These are phyloP conservation scores for Emergomyces africanus DNA, from an alignment of 2,329 filamentous ascomycete genomes.

Conservation along the genomic window DNA sequence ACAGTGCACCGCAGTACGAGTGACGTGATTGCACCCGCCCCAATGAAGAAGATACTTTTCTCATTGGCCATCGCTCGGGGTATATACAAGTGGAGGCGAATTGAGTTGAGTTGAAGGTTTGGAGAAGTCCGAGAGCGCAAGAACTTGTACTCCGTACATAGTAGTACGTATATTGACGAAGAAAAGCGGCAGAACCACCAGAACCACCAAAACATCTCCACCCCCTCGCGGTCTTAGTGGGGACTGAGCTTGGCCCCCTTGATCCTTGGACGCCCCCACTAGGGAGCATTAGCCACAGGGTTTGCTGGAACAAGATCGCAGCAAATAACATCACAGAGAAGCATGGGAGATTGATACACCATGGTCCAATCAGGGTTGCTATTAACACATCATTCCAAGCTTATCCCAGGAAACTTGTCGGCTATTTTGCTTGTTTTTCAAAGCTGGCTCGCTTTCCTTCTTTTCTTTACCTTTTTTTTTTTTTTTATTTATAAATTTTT, in stretches of 20 bases:
- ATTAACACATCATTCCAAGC: background rate
- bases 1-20: background rate
- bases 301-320: background rate
- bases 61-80: background rate
- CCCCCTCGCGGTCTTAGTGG: background rate
- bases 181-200: background rate
- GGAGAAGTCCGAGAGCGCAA: too few species aligned
- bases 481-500: too few species aligned
- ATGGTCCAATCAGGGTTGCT: background rate
- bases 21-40: background rate
- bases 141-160: too few species aligned
- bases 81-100: too few species aligned
- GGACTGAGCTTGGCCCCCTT: background rate
- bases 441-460: background rate
- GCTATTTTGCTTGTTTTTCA: background rate
- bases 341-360: background rate
- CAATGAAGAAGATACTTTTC: background rate
- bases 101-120: too few species aligned
- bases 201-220: too few species aligned
- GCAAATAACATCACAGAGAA: too few species aligned
- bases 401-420: background rate
- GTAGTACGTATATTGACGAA: too few species aligned
- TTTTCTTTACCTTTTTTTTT: background rate
- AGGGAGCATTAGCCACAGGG: background rate
- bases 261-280: background rate